Evolutionary conservation across 352 stramenopile genomes (phyloP).

Genomic region (Hyaloperonospora arabidopsidis): DNA sequence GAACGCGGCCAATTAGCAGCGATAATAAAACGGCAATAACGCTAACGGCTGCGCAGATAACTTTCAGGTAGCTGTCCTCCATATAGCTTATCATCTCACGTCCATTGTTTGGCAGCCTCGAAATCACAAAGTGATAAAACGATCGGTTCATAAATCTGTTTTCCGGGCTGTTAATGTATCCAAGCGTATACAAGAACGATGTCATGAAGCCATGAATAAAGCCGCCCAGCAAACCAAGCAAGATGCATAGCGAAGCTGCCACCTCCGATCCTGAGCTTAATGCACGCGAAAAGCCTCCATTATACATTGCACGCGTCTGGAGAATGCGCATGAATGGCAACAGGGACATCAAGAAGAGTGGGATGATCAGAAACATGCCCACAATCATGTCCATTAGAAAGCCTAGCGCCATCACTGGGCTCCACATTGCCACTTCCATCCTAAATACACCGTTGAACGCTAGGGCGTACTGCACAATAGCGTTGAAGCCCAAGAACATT

Average conservation of each 20-base stretch:
- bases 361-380: conserved; percentile 68
- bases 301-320: conserved; percentile 84
- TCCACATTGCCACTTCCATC: conserved; percentile 57
- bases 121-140: conserved; percentile 59
- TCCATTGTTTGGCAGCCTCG: conserved; percentile 26
- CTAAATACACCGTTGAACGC: conserved; percentile 59
- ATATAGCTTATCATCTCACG: conserved; percentile 43
- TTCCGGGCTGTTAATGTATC: conserved; percentile 64
- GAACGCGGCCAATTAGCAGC: conserved; percentile 44
- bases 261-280: conserved; percentile 74
- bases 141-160: conserved; percentile 73
- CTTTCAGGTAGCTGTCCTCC: conserved; percentile 50
- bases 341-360: conserved; percentile 61
- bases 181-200: conserved; percentile 59
- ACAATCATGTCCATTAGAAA: conserved; percentile 86
- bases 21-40: conserved; percentile 45
- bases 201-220: conserved; percentile 75
- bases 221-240: conserved; percentile 64
- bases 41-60: conserved; percentile 39
- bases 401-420: conserved; percentile 58
- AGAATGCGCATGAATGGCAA: conserved; percentile 83
- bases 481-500: conserved; percentile 63
- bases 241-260: conserved; percentile 69
- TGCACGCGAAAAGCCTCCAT: conserved; percentile 72
- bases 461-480: conserved; percentile 64